Conservation (phyloP, 2,329 filamentous ascomycete species). For the Bipolaris cookei region DNA sequence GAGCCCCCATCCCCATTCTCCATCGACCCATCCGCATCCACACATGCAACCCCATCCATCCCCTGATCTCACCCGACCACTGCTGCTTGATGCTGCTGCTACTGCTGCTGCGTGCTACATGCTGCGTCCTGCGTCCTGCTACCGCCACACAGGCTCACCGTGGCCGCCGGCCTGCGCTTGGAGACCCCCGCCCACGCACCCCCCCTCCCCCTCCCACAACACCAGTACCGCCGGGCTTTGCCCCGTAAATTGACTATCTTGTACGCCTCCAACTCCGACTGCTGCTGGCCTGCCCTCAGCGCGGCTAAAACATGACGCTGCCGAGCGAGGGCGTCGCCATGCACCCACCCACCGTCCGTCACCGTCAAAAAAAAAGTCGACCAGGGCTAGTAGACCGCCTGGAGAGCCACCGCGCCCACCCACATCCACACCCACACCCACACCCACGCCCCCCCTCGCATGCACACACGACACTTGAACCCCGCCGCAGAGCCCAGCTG, state of each 20-base stretch:
- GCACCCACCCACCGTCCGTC: slow-evolving; percentile 30
- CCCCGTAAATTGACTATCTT: background rate
- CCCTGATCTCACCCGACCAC: slow-evolving; percentile 33
- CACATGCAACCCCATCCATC: background rate
- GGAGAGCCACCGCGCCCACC: slow-evolving; percentile 26
- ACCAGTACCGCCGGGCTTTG: background rate
- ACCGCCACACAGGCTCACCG: slow-evolving; percentile 18
- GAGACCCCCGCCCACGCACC: too few relatives aligned
- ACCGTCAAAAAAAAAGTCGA: slow-evolving; percentile 18
- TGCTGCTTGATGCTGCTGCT: slow-evolving; percentile 25
- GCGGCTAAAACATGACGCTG: slow-evolving; percentile 45
- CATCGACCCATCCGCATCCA: background rate
- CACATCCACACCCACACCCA: slow-evolving; percentile 27
- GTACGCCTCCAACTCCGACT: too few relatives aligned
- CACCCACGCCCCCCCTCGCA: slow-evolving; percentile 20
- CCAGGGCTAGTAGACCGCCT: slow-evolving; percentile 44
- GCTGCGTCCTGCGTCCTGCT: background rate
- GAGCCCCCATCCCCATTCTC: slow-evolving; percentile 17
- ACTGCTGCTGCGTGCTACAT: slow-evolving; percentile 14
- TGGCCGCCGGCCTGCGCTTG: too few relatives aligned
- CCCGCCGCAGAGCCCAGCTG: slow-evolving; percentile 41
- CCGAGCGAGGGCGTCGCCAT: slow-evolving; percentile 29
- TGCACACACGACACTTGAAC: slow-evolving; percentile 41
- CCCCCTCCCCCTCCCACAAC: too few relatives aligned
- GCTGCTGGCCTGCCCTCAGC: slow-evolving; percentile 15